Base-by-base conservation (phyloP, 176 grass and related monocot genomes). In the Carex littledalei region DNA sequence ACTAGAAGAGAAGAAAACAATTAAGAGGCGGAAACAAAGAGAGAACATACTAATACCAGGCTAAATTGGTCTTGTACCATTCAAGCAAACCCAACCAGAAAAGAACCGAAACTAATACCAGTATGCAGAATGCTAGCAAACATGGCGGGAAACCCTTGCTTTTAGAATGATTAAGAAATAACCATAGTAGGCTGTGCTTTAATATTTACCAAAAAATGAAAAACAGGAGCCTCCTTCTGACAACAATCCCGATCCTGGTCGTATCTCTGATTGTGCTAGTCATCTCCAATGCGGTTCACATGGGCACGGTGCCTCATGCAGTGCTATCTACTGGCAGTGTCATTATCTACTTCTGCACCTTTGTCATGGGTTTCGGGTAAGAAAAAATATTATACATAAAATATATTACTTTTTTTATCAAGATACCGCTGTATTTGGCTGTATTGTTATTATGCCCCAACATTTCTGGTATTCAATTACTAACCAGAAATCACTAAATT, bases 361-460 rank as follows among this genome's bases (percentile, higher is more conserved):
- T 97, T 76, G 92, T 97, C 17, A 97, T 97, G 94, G 94, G 94
- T 0, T 94, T 97, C 47, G 90, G 94, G 74, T 78, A 52, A 78
- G 74, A 32, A 77, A 77, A 78, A 78, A 72, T 57, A 17, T 43
- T 47, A 34, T 50, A 10, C 6, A 57, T 11, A 78, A 78, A 8
- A 4, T 76, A 31, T 16, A 7, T 53, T 76, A 26, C 1, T 32
- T 56, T 56, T 34, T 34, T 78, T 56, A 31, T 57, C 71, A 75
- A 75, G 26, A 63, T 20, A 11, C 6, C 15, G 39, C 8, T 47
- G 37, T 72, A 20, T 43, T 72, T 45, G 11, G 47, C 60, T 63
- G 60, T 21, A 63, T 72, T 29, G 49, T 77, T 55, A 77, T 54
- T 55, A 31, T 54, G 45, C 73, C 49, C 67, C 24, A 55, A 54